These are phyloP conservation scores for Ilyonectria sp. DNA, from an alignment of 2,329 filamentous ascomycete genomes.

Conservation along the genomic window DNA sequence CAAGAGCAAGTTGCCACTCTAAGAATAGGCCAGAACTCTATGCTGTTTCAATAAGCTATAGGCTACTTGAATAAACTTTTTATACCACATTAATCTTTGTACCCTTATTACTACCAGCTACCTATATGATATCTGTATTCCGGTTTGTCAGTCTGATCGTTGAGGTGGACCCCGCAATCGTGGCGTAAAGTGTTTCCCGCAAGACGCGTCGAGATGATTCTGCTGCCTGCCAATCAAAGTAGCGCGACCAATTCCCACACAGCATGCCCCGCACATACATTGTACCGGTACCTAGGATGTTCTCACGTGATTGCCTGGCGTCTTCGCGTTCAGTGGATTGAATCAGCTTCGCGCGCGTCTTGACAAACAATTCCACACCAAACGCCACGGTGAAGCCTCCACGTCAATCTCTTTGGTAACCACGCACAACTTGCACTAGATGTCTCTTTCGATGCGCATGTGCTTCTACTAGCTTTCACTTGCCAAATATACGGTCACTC, in stretches of 20 bases:
- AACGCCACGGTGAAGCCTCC: background rate
- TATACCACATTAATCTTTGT: no score
- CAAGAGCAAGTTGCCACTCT: no score
- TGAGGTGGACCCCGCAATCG: background rate
- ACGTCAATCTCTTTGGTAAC: background rate
- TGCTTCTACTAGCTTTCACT: conserved; percentile 17
- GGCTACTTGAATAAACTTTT: no score
- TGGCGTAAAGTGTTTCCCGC: conserved; percentile 37
- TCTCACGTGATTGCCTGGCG: conserved; percentile 55
- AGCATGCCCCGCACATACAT: background rate
- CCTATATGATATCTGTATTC: background rate
- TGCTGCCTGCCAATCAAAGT: conserved; percentile 22
- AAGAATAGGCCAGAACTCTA: no score
- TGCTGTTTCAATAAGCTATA: no score
- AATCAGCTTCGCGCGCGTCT: conserved; percentile 27
- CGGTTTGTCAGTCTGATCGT: background rate
- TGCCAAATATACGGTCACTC: conserved; percentile 2
- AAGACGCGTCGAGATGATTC: conserved; percentile 24
- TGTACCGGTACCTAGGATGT: conserved; percentile 14
- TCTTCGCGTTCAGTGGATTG: conserved; percentile 53
- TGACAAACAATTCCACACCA: conserved; percentile 36
- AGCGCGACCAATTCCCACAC: conserved; percentile 7
- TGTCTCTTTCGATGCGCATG: conserved; percentile 28
- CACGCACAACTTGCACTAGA: conserved; percentile 21
- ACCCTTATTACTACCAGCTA: no score